phyloP scores from a whole-genome alignment of 495 filamentous ascomycete species.

The Aeminium ludgeri region DNA sequence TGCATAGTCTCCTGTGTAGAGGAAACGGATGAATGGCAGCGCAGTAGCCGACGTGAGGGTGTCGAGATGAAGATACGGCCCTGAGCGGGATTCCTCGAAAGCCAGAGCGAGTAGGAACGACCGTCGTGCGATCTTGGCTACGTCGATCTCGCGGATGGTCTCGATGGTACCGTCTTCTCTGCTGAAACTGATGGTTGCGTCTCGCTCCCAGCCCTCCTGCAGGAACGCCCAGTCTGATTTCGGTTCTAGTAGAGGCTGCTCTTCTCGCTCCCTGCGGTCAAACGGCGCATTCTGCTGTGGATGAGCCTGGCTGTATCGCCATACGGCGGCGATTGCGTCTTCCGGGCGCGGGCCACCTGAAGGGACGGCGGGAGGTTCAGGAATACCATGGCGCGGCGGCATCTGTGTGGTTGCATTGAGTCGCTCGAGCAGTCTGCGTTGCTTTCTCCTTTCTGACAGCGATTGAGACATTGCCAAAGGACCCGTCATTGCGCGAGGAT shows the following conservation, averaged over 20 bases:
- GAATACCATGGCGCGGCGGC: no score
- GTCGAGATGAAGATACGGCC: constrained; percentile 12
- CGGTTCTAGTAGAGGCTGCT: constrained; percentile 5
- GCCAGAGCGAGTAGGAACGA: constrained; percentile 18
- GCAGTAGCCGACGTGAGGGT: constrained; percentile 3
- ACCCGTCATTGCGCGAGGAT: no score
- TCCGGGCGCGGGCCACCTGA: no score
- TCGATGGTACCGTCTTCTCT: constrained; percentile 11
- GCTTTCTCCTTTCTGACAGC: no score
- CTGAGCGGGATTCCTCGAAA: constrained; percentile 20
- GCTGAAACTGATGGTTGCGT: constrained; percentile 15
- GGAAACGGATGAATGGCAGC: constrained; percentile 18
- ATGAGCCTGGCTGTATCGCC: no score
- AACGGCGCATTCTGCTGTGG: no score
- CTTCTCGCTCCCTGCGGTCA: background rate
- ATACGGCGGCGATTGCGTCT: no score
- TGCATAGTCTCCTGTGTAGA: constrained; percentile 20
- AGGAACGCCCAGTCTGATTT: constrained; percentile 5
- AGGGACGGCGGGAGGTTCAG: no score
- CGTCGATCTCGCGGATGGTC: constrained; percentile 13
- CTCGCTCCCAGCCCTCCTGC: background rate
- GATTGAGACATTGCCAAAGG: no score
- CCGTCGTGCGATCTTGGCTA: constrained; percentile 10
- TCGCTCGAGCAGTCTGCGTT: no score
- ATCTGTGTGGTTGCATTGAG: no score